A percentile compares a stretch with the other conserved stretches of the same genome.
Conservation (phyloP, 805 yeast genomes). For the Metahyphopichia silvanorum region DNA sequence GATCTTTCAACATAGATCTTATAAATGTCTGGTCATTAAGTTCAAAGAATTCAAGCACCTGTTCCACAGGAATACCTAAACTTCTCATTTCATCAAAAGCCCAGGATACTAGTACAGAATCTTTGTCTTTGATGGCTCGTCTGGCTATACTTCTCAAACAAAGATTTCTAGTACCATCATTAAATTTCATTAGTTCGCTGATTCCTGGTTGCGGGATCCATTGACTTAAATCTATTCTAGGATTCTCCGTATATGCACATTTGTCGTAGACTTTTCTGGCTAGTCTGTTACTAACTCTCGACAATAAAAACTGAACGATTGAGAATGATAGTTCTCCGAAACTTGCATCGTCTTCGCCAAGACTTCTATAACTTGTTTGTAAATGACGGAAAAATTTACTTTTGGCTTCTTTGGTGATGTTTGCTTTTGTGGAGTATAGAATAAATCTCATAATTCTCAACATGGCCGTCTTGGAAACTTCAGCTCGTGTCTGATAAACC, state of each 20-base stretch:
- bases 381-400: no score
- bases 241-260: constrained; percentile 3
- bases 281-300: constrained; percentile 1
- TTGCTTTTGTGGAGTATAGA: no score
- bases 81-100: constrained; percentile 25
- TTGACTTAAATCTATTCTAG: no score
- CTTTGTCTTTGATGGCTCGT: constrained; percentile 21
- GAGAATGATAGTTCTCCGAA: constrained; percentile 12
- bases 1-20: constrained; percentile 1
- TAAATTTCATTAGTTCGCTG: constrained; percentile 11
- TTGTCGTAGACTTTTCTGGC: constrained; percentile 9
- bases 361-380: constrained; percentile 7
- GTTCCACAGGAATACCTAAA: constrained; percentile 20
- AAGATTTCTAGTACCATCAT: constrained; percentile 10
- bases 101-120: constrained; percentile 23
- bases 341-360: constrained; percentile 12
- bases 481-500: constrained; percentile 14
- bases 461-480: constrained; percentile 22
- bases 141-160: constrained; percentile 19
- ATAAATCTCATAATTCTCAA: constrained; percentile 19
- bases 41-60: constrained; percentile 7
- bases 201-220: no score
- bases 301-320: constrained; percentile 15
- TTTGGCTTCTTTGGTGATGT: constrained; percentile 2
- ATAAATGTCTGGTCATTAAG: neutral